These are phyloP conservation scores for Gremmenia infestans DNA, from an alignment of 2,329 filamentous ascomycete genomes.

Conservation along the genomic window DNA sequence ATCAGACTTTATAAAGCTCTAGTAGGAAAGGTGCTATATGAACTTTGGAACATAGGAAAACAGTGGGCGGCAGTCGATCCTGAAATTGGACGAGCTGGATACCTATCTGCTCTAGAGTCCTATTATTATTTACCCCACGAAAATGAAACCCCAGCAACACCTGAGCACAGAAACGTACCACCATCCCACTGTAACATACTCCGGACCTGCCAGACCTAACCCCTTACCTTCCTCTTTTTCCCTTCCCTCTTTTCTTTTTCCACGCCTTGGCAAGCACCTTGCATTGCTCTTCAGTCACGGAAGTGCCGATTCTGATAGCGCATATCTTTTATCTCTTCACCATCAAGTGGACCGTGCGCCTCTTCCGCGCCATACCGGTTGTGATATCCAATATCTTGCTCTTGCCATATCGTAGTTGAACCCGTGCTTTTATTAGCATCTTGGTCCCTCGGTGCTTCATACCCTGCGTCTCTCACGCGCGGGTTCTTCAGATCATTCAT, in stretches of 20 bases:
- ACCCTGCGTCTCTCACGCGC: constrained; percentile 12
- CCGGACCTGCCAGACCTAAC: no score
- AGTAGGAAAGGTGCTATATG: no score
- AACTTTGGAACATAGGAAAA: no score
- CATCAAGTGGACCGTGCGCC: constrained; percentile 13
- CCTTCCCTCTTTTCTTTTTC: no score
- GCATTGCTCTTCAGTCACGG: background rate
- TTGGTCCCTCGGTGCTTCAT: constrained; percentile 15
- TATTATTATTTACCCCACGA: no score
- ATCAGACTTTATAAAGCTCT: no score
- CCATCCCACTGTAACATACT: no score
- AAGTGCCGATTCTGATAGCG: constrained; percentile 8
- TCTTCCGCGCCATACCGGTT: constrained; percentile 22
- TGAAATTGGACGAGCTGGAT: no score
- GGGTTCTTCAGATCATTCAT: constrained; percentile 16
- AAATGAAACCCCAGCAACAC: no score
- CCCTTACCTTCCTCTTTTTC: constrained; percentile 24
- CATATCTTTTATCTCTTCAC: constrained; percentile 5
- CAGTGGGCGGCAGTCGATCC: no score
- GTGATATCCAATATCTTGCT: constrained; percentile 25
- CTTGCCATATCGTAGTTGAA: constrained; percentile 2
- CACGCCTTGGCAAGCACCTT: background rate
- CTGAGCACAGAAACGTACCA: no score
- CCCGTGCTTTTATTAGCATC: background rate
- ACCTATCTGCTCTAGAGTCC: no score